Percentiles rank a stretch among this genome's conserved stretches.
Conservation (phyloP, 2,329 filamentous ascomycete genomes). For the Chaetomiaceae sp. region DNA sequence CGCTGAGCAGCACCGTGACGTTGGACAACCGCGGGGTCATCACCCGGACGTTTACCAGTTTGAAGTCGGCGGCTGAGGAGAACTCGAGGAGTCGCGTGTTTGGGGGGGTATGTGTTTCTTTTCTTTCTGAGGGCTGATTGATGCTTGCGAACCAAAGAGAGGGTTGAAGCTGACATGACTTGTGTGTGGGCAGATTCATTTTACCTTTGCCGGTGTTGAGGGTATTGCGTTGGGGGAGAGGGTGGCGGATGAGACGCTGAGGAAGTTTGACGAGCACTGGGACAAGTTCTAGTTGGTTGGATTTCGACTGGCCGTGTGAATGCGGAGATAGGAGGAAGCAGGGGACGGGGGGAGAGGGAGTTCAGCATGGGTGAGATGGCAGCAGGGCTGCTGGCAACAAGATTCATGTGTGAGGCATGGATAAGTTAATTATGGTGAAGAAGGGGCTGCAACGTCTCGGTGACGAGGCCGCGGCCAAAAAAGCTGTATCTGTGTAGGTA, state of each 20-base stretch:
- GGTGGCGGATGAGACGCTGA: conserved; percentile 21
- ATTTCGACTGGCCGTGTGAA: too few species aligned
- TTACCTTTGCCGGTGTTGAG: conserved; percentile 17
- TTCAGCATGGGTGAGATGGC: too few species aligned
- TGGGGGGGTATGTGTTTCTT: conserved; percentile 15
- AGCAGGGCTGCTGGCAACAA: too few species aligned
- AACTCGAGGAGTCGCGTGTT: conserved; percentile 20
- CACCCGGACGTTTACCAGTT: conserved; percentile 16
- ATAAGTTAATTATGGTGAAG: too few species aligned
- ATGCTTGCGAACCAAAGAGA: too few species aligned
- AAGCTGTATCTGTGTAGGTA: too few species aligned
- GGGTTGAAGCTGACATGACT: background rate
- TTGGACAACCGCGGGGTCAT: conserved; percentile 19
- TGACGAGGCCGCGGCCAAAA: too few species aligned
- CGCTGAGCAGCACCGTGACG: conserved; percentile 19
- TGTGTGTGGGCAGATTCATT: conserved; percentile 20
- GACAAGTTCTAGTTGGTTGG: conserved; percentile 17
- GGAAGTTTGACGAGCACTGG: conserved; percentile 22
- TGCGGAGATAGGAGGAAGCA: too few species aligned
- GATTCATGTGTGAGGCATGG: too few species aligned
- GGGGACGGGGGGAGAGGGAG: too few species aligned
- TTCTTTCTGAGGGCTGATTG: background rate
- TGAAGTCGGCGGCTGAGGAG: conserved; percentile 17
- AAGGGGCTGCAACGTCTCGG: too few species aligned
- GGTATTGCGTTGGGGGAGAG: conserved; percentile 17